phyloP scores from a whole-genome alignment of 2,329 filamentous ascomycete genomes.

The Amylocarpus encephaloides region DNA sequence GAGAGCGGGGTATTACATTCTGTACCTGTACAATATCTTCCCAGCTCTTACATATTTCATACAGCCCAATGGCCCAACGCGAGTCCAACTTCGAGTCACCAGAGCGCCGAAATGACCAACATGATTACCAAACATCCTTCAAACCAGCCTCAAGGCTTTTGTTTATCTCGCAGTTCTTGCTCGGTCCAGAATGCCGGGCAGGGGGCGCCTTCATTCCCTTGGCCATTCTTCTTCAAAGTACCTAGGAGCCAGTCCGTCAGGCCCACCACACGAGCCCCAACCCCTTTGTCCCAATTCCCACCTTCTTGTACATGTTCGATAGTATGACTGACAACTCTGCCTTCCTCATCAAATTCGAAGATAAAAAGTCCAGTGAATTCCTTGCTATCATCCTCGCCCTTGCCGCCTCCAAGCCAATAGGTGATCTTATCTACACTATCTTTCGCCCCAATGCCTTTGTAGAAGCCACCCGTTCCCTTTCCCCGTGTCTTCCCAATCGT shows the following conservation, averaged over 20 bases:
- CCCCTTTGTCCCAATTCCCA: conserved; percentile 72
- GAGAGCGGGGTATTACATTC: too few relatives aligned
- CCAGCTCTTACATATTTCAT: too few relatives aligned
- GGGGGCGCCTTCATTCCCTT: conserved; percentile 22
- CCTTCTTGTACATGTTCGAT: conserved; percentile 90
- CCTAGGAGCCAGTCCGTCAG: conserved; percentile 93
- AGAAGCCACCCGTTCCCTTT: conserved; percentile 37
- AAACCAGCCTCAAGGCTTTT: not conserved
- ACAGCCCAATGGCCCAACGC: not conserved
- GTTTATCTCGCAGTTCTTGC: not conserved
- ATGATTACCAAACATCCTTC: too few relatives aligned
- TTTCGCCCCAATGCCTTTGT: conserved; percentile 35
- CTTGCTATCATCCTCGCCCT: conserved; percentile 55
- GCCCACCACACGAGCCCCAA: conserved; percentile 78
- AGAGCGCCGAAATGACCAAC: too few relatives aligned
- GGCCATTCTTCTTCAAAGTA: conserved; percentile 51
- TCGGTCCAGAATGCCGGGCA: conserved; percentile 27
- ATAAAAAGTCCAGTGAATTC: conserved; percentile 90
- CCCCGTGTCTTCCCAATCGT: conserved; percentile 50
- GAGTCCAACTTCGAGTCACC: too few relatives aligned
- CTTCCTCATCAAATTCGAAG: conserved; percentile 89
- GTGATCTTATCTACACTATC: conserved; percentile 49
- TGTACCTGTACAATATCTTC: too few relatives aligned
- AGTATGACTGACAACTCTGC: conserved; percentile 77
- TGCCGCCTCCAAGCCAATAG: conserved; percentile 38